Base-by-base conservation (phyloP, 345 rosid species). In the Euphorbia pulcherrima region DNA sequence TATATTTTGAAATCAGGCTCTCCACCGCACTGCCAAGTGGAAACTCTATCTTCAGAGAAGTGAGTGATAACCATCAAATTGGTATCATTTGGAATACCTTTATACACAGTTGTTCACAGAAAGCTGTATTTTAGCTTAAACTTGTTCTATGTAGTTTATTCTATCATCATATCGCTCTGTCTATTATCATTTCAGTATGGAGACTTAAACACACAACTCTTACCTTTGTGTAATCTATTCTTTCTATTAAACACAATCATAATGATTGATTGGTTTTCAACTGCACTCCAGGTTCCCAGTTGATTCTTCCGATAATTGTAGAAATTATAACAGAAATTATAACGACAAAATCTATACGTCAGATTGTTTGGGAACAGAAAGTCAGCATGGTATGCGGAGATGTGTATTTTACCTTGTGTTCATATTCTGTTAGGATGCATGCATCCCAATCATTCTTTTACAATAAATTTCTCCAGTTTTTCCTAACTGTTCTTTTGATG, bases 11-110 rank as follows among this genome's bases (percentile, higher is more conserved):
- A 46, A 73, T 73, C 80, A 87, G 96, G 85, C 74, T 72, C 60
- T 72, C 64, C 73, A 46, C 58, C 76, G 24, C 46, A 74, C 60
- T 27, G 74, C 72, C 79, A 73, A 79, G 75, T 33, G 35, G 80
- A 83, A 66, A 69, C 76, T 62, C 51, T 46, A 51, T 73, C 76
- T 51, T 76, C 80, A 24, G 79, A 85, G 75, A 84, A 83, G 96
- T 80, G 74, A 72, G 89, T 70, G 24, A 30, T 55, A 35, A 11
- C 51, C 23, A 37, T 66, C 46, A 17, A 55, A 60, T 8, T 76
- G 27, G 12, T 64, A 41, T 30, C 50, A 11, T 53, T 54, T 24
- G 64, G 50, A 20, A 41, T 14, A 27, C 53, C 3, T 8, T 51
- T 14, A 26, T 27, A 17, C 23, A 64, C 1, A 47, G 51, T 72